phyloP scores from a whole-genome alignment of 148 eudicot species.

The Camellia japonica region DNA sequence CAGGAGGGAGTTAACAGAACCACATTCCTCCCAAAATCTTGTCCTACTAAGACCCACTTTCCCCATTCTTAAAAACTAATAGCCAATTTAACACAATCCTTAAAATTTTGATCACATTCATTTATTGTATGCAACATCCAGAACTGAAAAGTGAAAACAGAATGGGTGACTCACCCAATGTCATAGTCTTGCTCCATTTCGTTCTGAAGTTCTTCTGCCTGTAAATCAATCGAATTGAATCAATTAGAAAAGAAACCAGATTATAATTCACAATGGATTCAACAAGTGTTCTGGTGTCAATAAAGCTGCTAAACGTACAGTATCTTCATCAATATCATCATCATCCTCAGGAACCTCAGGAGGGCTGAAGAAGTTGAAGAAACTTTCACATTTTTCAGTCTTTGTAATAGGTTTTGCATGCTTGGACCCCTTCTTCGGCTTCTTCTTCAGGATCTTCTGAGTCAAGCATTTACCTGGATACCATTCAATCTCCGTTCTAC shows the following conservation, averaged over 20 bases:
- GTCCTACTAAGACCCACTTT: not conserved
- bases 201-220: slow-evolving; percentile 95
- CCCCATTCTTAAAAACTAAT: not conserved
- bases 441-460: slow-evolving; percentile 81
- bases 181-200: slow-evolving; percentile 93
- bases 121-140: slow-evolving; percentile 65
- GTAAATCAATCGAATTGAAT: slow-evolving; percentile 6
- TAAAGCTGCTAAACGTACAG: slow-evolving; percentile 34
- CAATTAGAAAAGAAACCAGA: not conserved
- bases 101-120: slow-evolving; percentile 77
- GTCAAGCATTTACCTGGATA: slow-evolving; percentile 90
- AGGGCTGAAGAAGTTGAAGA: slow-evolving; percentile 90
- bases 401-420: slow-evolving; percentile 72
- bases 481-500: slow-evolving; percentile 94
- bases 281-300: not conserved
- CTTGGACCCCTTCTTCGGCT: slow-evolving; percentile 89
- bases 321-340: slow-evolving; percentile 77
- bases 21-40: not conserved
- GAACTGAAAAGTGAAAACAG: slow-evolving; percentile 60
- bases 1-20: not conserved
- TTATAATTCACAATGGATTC: not conserved
- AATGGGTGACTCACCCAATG: slow-evolving; percentile 87
- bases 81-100: slow-evolving; percentile 39
- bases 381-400: slow-evolving; percentile 86
- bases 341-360: slow-evolving; percentile 83